phyloP scores from a whole-genome alignment of 768 basidiomycete genomes.

The Brasilioporus rufonigricans region DNA sequence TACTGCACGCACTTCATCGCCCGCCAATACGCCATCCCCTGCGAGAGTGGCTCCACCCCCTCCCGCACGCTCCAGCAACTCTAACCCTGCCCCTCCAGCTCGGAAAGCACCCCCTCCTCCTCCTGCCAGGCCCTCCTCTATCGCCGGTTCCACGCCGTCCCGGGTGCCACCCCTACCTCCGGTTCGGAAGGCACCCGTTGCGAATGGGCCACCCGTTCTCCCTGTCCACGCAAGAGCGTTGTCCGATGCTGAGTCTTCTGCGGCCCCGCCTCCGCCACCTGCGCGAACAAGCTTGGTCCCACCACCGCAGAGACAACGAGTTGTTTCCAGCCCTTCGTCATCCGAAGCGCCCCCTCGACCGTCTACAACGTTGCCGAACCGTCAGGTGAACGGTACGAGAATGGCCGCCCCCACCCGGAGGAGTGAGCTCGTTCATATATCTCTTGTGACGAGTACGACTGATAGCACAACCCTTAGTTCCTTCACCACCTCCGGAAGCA shows the following conservation, averaged over 20 bases:
- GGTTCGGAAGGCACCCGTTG: slow-evolving; percentile 34
- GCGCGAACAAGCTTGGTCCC: slow-evolving; percentile 21
- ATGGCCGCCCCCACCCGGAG: slow-evolving; percentile 41
- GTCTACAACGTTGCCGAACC: slow-evolving; percentile 10
- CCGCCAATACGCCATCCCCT: slow-evolving; percentile 13
- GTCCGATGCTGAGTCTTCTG: slow-evolving; percentile 42
- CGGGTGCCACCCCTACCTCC: slow-evolving; percentile 42
- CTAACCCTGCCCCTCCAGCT: slow-evolving; percentile 22
- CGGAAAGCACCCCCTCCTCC: slow-evolving; percentile 45
- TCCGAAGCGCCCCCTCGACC: slow-evolving; percentile 18
- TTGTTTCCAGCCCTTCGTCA: slow-evolving; percentile 25
- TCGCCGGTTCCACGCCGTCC: slow-evolving; percentile 22
- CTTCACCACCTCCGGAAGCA: slow-evolving; percentile 58
- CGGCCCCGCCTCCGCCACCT: slow-evolving; percentile 31
- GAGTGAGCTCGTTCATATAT: slow-evolving; percentile 39
- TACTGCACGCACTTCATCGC: slow-evolving; percentile 25
- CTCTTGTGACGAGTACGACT: slow-evolving; percentile 1
- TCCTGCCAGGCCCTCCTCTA: slow-evolving; percentile 40
- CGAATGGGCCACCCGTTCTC: slow-evolving; percentile 28
- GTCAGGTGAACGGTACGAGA: slow-evolving; percentile 30
- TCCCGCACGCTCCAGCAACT: slow-evolving; percentile 24
- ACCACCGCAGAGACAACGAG: slow-evolving; percentile 24
- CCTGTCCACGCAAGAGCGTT: slow-evolving; percentile 41
- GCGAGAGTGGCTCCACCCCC: slow-evolving; percentile 24
- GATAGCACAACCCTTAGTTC: slow-evolving; percentile 36